Conservation (phyloP, 192 early-diverging fungal genomes). For the Tieghemiomyces parasiticus region DNA sequence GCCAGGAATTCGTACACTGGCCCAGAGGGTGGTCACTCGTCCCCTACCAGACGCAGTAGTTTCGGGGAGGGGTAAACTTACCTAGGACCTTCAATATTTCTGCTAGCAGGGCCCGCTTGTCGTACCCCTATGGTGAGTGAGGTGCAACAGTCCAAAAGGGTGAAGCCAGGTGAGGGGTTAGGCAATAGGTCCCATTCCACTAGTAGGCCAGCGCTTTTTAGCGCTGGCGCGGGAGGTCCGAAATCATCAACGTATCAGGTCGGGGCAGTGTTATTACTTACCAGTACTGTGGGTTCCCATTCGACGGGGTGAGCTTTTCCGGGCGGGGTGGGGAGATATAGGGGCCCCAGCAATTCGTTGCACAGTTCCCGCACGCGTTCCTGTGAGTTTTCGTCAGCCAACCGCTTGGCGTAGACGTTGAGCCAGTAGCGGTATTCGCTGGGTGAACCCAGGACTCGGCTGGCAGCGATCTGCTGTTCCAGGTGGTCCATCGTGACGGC, state of each 20-base stretch:
- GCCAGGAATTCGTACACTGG: too few species aligned
- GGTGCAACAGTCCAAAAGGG: too few species aligned
- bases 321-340: background rate
- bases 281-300: constrained; percentile 3
- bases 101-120: background rate
- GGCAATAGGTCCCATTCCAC: too few species aligned
- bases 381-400: constrained; percentile 10
- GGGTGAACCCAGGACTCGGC: constrained; percentile 3
- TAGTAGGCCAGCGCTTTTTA: too few species aligned
- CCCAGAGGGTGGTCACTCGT: too few species aligned
- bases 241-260: too few species aligned
- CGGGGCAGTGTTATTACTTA: too few species aligned
- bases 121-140: background rate
- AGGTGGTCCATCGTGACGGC: constrained; percentile 26
- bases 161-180: too few species aligned
- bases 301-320: background rate
- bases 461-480: constrained; percentile 16
- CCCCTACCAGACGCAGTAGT: too few species aligned
- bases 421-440: constrained; percentile 11
- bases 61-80: background rate
- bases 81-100: background rate
- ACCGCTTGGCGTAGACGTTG: constrained; percentile 7
- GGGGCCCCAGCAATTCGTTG: constrained; percentile 1
- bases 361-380: background rate
- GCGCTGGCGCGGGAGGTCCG: too few species aligned